Evolutionary conservation across 2,329 filamentous ascomycete genomes (phyloP).

Genomic region (Camillea tinctor): DNA sequence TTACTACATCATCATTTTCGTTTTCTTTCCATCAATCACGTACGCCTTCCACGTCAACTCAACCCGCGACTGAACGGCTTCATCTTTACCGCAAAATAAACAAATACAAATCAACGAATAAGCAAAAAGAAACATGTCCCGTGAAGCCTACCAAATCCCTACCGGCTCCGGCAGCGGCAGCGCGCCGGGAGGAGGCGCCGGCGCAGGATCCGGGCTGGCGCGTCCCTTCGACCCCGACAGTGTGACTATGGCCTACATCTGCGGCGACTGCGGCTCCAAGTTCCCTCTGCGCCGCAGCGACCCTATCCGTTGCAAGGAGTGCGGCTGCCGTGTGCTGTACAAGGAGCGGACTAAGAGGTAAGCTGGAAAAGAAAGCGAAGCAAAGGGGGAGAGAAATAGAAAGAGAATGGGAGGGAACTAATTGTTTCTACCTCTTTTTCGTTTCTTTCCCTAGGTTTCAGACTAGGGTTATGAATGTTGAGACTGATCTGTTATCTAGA

Average conservation of each 20-base stretch:
- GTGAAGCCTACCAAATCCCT: conserved; percentile 77
- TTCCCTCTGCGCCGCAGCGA: conserved; percentile 75
- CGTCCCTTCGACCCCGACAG: conserved; percentile 45
- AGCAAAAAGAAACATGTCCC: conserved; percentile 53
- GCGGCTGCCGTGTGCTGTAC: conserved; percentile 92
- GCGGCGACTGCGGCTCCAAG: conserved; percentile 80
- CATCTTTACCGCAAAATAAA: background rate
- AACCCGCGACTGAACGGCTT: too few relatives aligned
- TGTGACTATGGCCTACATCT: conserved; percentile 66
- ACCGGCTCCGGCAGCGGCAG: conserved; percentile 46
- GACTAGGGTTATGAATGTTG: too few relatives aligned
- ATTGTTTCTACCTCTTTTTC: background rate
- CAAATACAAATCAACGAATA: background rate
- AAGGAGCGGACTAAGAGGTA: conserved; percentile 98
- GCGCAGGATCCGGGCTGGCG: conserved; percentile 37
- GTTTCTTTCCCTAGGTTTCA: conserved; percentile 2
- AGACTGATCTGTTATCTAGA: conserved; percentile 45
- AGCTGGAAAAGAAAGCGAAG: conserved; percentile 8
- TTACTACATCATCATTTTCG: background rate
- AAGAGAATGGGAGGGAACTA: background rate
- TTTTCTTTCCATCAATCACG: too few relatives aligned
- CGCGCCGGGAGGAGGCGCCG: conserved; percentile 41
- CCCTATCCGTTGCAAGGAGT: conserved; percentile 84
- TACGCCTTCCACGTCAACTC: too few relatives aligned
- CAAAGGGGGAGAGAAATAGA: too few relatives aligned